Percentiles rank a stretch among this genome's conserved stretches.
Conservation (phyloP, 768 basidiomycete species). For the Amylocystis lapponica region DNA sequence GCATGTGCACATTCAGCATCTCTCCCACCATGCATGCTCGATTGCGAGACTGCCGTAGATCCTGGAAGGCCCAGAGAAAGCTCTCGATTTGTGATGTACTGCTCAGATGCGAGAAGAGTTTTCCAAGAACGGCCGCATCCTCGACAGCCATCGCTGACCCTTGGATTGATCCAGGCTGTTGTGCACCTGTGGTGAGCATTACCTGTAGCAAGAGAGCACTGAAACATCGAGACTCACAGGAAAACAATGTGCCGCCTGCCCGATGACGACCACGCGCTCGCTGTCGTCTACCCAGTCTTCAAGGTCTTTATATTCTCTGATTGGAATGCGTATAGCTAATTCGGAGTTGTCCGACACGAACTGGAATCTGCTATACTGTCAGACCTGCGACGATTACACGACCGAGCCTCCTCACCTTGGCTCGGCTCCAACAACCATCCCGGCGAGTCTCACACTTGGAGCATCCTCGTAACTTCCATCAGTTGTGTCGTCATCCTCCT, state of each 20-base stretch:
- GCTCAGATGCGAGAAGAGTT: conserved; percentile 32
- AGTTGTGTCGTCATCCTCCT: conserved; percentile 12
- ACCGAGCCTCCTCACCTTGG: too few relatives aligned
- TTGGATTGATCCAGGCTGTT: conserved; percentile 29
- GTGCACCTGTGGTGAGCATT: background rate
- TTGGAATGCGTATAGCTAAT: conserved; percentile 15
- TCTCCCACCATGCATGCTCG: conserved; percentile 15
- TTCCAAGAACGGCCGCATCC: conserved; percentile 34
- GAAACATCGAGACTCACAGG: conserved; percentile 17
- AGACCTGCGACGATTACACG: too few relatives aligned
- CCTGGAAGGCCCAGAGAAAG: conserved; percentile 30
- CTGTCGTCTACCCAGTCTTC: conserved; percentile 30
- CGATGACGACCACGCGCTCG: conserved; percentile 26
- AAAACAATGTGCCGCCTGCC: conserved; percentile 34
- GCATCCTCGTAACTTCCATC: conserved; percentile 7
- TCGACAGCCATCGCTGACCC: conserved; percentile 32
- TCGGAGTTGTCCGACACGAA: too few relatives aligned
- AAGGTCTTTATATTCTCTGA: conserved; percentile 16
- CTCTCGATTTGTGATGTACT: conserved; percentile 23
- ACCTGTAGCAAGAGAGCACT: too few relatives aligned
- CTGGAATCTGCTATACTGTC: too few relatives aligned
- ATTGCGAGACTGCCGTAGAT: conserved; percentile 27
- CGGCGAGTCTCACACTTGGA: too few relatives aligned
- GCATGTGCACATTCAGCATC: conserved; percentile 15
- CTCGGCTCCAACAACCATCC: too few relatives aligned